These are phyloP conservation scores for Coemansia sp. DNA, from an alignment of 192 early-diverging fungal species.

Conservation along the genomic window DNA sequence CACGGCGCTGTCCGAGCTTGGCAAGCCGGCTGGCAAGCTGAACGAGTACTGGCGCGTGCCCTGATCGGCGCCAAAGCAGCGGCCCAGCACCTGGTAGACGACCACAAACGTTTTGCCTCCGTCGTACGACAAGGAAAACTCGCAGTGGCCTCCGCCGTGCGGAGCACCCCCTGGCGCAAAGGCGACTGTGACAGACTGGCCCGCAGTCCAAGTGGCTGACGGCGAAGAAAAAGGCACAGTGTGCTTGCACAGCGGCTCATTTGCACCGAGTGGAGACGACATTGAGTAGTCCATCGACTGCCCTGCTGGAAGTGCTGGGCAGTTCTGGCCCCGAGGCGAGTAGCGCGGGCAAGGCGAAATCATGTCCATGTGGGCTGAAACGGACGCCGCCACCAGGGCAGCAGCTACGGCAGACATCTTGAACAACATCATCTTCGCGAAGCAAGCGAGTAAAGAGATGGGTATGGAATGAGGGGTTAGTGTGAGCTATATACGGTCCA, in stretches of 20 bases:
- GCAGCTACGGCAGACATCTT: conserved; percentile 9
- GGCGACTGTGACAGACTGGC: conserved; percentile 21
- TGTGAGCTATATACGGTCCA: background rate
- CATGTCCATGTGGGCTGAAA: conserved; percentile 46
- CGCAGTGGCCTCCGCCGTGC: conserved; percentile 55
- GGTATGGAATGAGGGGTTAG: background rate
- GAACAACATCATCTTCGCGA: conserved; percentile 1
- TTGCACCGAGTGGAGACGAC: conserved; percentile 41
- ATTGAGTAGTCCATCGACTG: conserved; percentile 43
- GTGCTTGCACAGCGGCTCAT: conserved; percentile 25
- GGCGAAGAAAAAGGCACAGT: conserved; percentile 16
- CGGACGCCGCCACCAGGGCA: conserved; percentile 31
- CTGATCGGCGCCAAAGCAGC: conserved; percentile 8
- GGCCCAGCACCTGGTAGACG: conserved; percentile 27
- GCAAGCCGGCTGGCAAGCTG: conserved; percentile 48
- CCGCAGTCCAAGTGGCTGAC: conserved; percentile 20
- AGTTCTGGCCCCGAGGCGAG: conserved; percentile 12
- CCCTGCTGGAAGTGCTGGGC: conserved; percentile 44
- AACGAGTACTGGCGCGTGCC: conserved; percentile 30
- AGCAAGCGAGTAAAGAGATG: background rate
- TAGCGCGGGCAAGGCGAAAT: conserved; percentile 43
- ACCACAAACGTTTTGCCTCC: conserved; percentile 46
- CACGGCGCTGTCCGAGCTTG: conserved; percentile 29
- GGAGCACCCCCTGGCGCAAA: conserved; percentile 19
- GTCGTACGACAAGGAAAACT: conserved; percentile 52